Evolutionary conservation across 169 alveolate genomes (phyloP).

Genomic region (Babesia ovata): DNA sequence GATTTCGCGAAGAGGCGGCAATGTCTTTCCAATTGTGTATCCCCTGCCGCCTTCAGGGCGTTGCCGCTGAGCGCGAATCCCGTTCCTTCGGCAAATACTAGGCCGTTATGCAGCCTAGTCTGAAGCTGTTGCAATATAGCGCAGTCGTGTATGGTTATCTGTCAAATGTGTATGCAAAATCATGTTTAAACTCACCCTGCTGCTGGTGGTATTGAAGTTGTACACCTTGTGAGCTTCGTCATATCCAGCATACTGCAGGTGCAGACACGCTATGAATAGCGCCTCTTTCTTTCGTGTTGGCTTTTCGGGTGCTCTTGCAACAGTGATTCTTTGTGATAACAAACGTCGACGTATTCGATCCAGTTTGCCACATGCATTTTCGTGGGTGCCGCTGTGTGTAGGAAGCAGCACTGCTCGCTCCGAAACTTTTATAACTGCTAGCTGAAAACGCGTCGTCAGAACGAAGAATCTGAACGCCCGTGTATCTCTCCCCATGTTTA

Average conservation of each 20-base stretch:
- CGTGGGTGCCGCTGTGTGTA: neutral
- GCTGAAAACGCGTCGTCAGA: constrained; percentile 40
- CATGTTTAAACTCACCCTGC: constrained; percentile 9
- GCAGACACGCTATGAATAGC: neutral
- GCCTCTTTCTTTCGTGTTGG: neutral
- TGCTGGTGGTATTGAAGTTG: constrained; percentile 38
- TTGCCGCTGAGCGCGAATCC: constrained; percentile 7
- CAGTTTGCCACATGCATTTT: constrained; percentile 6
- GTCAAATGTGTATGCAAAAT: neutral
- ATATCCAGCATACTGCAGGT: constrained; percentile 48
- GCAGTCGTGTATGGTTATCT: constrained; percentile 37
- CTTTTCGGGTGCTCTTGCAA: constrained; percentile 10
- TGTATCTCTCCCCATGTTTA: neutral
- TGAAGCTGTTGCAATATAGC: constrained; percentile 31
- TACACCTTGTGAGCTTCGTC: constrained; percentile 32
- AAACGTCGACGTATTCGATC: constrained; percentile 8
- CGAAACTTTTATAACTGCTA: constrained; percentile 31
- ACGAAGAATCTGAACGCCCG: constrained; percentile 35
- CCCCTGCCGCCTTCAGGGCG: constrained; percentile 24
- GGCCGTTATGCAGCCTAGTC: constrained; percentile 15
- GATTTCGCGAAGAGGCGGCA: constrained; percentile 19
- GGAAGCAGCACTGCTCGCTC: neutral
- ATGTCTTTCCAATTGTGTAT: constrained; percentile 17
- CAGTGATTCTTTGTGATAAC: constrained; percentile 13
- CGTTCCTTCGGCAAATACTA: constrained; percentile 12